Conservation (phyloP, 1,284 basidiomycete genomes). For the Mycena citricolor region DNA sequence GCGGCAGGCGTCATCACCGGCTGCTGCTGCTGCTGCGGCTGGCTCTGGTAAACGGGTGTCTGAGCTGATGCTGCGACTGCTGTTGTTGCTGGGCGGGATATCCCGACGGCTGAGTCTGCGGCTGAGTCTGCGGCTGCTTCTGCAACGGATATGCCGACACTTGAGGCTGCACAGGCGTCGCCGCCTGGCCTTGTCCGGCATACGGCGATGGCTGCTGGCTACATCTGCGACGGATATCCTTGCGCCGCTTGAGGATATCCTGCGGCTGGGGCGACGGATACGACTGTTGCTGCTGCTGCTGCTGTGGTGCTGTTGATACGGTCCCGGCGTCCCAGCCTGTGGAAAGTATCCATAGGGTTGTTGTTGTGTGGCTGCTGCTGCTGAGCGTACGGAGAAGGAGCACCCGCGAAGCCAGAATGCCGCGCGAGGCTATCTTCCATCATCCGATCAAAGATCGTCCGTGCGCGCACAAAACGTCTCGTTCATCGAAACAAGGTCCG, state of each 20-base stretch:
- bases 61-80: slow-evolving; percentile 21
- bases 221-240: slow-evolving; percentile 3
- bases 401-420: slow-evolving; percentile 53
- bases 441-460: slow-evolving; percentile 84
- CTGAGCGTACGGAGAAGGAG: too few relatives aligned
- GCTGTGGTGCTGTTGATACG: too few relatives aligned
- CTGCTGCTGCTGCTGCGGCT: slow-evolving; percentile 12
- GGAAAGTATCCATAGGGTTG: too few relatives aligned
- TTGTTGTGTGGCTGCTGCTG: slow-evolving; percentile 21
- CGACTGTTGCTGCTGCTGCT: too few relatives aligned
- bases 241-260: slow-evolving; percentile 4
- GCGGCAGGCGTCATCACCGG: slow-evolving; percentile 9
- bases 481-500: slow-evolving; percentile 87
- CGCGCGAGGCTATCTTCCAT: slow-evolving; percentile 87
- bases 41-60: slow-evolving; percentile 17
- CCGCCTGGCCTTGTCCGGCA: slow-evolving; percentile 19
- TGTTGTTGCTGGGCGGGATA: slow-evolving; percentile 23
- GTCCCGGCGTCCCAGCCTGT: too few relatives aligned
- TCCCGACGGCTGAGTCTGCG: slow-evolving; percentile 14
- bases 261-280: slow-evolving; percentile 28
- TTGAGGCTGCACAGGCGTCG: slow-evolving; percentile 15
- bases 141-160: slow-evolving; percentile 5
- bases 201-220: slow-evolving; percentile 20
- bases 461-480: slow-evolving; percentile 83
- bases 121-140: slow-evolving; percentile 7